Percentiles rank a stretch among this genome's conserved stretches.
Evolutionary conservation across 2,329 filamentous ascomycete genomes (phyloP).

Genomic region (Cladosporium sp.): DNA sequence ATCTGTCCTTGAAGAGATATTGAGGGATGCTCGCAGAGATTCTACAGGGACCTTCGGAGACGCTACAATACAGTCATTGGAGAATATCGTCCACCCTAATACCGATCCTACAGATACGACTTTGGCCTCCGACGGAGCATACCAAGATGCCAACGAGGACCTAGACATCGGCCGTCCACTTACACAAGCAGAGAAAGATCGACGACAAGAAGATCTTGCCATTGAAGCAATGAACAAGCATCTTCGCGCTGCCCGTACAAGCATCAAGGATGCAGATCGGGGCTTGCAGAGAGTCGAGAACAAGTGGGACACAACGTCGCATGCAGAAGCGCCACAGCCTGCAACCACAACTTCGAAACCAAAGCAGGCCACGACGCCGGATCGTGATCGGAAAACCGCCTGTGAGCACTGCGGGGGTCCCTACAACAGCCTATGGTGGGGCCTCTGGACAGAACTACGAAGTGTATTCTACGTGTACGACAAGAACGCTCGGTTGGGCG

Average conservation of each 20-base stretch:
- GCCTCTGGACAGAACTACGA: constrained; percentile 35
- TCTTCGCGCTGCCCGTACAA: constrained; percentile 44
- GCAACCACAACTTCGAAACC: neutral
- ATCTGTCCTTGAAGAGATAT: constrained; percentile 44
- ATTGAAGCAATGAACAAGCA: constrained; percentile 47
- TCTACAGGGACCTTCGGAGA: constrained; percentile 44
- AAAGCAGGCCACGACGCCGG: neutral
- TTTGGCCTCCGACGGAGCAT: constrained; percentile 26
- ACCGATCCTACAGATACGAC: constrained; percentile 31
- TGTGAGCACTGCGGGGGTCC: constrained; percentile 33
- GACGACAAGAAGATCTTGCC: constrained; percentile 45
- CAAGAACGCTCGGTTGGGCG: constrained; percentile 23
- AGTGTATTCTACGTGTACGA: constrained; percentile 34
- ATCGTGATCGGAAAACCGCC: constrained; percentile 15
- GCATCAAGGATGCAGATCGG: constrained; percentile 47
- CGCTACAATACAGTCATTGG: constrained; percentile 51
- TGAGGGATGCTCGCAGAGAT: constrained; percentile 40
- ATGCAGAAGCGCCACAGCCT: neutral
- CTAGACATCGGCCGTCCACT: constrained; percentile 20
- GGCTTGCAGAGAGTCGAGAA: constrained; percentile 47
- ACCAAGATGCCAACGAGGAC: constrained; percentile 14
- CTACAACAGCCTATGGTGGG: constrained; percentile 32
- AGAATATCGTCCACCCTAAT: constrained; percentile 45
- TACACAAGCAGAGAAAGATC: constrained; percentile 45
- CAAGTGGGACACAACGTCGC: constrained; percentile 37